These are phyloP conservation scores for Calonectria pseudoturangicola DNA, from an alignment of 2,329 filamentous ascomycete species.

Conservation along the genomic window DNA sequence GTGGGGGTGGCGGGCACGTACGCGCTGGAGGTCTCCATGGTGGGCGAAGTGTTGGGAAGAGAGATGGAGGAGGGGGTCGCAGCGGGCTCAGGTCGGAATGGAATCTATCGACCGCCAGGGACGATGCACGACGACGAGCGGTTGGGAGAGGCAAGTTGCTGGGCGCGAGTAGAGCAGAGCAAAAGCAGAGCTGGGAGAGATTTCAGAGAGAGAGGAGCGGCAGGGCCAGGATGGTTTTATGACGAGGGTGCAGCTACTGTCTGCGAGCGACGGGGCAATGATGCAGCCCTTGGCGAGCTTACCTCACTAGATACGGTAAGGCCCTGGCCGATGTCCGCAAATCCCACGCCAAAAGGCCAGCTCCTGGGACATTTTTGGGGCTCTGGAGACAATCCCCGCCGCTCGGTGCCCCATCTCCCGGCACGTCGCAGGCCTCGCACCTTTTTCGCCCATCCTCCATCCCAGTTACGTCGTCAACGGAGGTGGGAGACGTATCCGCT, in stretches of 20 bases:
- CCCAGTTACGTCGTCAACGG: slow-evolving; percentile 25
- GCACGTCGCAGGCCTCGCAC: slow-evolving; percentile 35
- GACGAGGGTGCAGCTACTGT: slow-evolving; percentile 55
- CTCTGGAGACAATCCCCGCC: slow-evolving; percentile 29
- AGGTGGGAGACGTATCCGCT: slow-evolving; percentile 27
- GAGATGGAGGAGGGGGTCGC: slow-evolving; percentile 29
- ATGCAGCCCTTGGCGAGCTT: slow-evolving; percentile 51
- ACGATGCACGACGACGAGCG: slow-evolving; percentile 37
- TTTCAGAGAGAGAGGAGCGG: slow-evolving; percentile 49
- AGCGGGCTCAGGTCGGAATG: slow-evolving; percentile 23
- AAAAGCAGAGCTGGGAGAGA: slow-evolving; percentile 43
- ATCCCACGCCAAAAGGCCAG: slow-evolving; percentile 39
- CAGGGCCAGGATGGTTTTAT: slow-evolving; percentile 56
- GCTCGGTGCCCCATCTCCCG: slow-evolving; percentile 40
- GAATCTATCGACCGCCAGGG: slow-evolving; percentile 40
- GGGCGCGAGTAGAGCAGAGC: slow-evolving; percentile 37
- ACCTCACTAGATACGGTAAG: slow-evolving; percentile 46
- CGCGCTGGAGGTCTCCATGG: slow-evolving; percentile 48
- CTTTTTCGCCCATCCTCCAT: slow-evolving; percentile 27
- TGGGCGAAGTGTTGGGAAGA: slow-evolving; percentile 44
- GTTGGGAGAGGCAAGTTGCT: slow-evolving; percentile 30
- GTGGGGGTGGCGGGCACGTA: slow-evolving; percentile 55
- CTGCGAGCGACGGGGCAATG: slow-evolving; percentile 55
- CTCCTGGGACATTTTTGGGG: slow-evolving; percentile 29
- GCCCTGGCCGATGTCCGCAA: slow-evolving; percentile 36